Conservation (phyloP, 192 early-diverging fungal genomes). For the Linderina pennispora region DNA sequence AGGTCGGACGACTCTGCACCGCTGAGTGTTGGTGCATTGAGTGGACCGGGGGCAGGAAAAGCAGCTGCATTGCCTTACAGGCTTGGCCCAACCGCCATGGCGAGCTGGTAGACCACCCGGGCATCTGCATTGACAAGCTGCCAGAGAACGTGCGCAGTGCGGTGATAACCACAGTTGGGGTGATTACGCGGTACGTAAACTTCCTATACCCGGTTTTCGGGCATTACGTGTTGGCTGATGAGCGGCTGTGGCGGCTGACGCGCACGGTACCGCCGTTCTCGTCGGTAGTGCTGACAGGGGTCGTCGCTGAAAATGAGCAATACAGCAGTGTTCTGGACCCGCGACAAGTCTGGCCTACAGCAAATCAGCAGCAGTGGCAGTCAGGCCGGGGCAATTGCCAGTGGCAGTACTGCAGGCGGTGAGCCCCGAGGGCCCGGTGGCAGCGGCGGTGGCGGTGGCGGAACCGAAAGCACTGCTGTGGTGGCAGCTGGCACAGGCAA, state of each 20-base stretch:
- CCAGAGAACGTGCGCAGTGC: conserved; percentile 31
- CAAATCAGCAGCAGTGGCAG: too few relatives aligned
- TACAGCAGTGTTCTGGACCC: conserved; percentile 10
- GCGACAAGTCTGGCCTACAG: too few relatives aligned
- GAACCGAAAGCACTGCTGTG: conserved; percentile 8
- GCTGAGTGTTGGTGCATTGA: too few relatives aligned
- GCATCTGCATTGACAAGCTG: too few relatives aligned
- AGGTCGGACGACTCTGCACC: too few relatives aligned
- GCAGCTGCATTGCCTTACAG: too few relatives aligned
- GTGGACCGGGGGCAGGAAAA: too few relatives aligned
- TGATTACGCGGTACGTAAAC: conserved; percentile 38
- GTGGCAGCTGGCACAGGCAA: not conserved
- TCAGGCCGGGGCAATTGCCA: not conserved
- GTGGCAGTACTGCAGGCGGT: not conserved
- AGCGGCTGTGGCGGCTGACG: conserved; percentile 36
- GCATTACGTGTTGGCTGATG: conserved; percentile 33
- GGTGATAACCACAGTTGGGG: conserved; percentile 21
- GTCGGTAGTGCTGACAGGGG: conserved; percentile 32
- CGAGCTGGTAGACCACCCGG: too few relatives aligned
- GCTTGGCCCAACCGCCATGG: too few relatives aligned
- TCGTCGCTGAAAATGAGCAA: conserved; percentile 28
- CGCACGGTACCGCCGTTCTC: conserved; percentile 35
- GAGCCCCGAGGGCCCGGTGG: too few relatives aligned
- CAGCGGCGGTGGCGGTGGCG: conserved; percentile 6
- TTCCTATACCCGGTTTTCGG: conserved; percentile 37